phyloP scores from a whole-genome alignment of 495 filamentous ascomycete genomes.

The Friedmanniomyces simplex region DNA sequence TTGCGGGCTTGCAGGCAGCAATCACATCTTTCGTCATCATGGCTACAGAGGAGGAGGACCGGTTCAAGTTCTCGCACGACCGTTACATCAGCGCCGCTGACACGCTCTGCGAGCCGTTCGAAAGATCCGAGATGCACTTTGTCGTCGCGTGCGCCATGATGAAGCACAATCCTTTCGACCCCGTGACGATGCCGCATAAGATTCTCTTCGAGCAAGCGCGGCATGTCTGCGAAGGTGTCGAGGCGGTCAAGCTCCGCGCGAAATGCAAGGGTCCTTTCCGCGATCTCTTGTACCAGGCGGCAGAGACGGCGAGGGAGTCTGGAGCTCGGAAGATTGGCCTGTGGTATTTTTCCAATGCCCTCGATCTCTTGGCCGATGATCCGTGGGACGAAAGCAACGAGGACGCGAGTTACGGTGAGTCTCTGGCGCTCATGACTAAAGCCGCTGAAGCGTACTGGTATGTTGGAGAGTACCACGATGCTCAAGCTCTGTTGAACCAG shows the following conservation, averaged over 20 bases:
- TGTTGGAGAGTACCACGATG: slow-evolving; percentile 54
- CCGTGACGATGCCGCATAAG: slow-evolving; percentile 19
- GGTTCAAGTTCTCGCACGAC: slow-evolving; percentile 69
- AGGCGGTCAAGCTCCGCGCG: slow-evolving; percentile 58
- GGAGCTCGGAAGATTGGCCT: slow-evolving; percentile 69
- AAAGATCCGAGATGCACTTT: slow-evolving; percentile 74
- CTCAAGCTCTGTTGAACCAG: slow-evolving; percentile 50
- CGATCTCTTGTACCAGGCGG: slow-evolving; percentile 63
- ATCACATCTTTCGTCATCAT: slow-evolving; percentile 68
- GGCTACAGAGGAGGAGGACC: slow-evolving; percentile 66
- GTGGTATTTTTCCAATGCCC: slow-evolving; percentile 64
- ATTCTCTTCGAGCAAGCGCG: slow-evolving; percentile 28
- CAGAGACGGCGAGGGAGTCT: slow-evolving; percentile 62
- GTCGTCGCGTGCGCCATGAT: slow-evolving; percentile 69
- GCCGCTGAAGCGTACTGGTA: slow-evolving; percentile 75
- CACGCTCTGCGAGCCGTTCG: slow-evolving; percentile 53
- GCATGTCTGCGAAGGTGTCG: slow-evolving; percentile 63
- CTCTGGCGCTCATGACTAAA: slow-evolving; percentile 58
- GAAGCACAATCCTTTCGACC: slow-evolving; percentile 51
- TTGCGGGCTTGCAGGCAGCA: slow-evolving; percentile 67
- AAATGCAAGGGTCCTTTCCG: slow-evolving; percentile 52
- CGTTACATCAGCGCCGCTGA: slow-evolving; percentile 66
- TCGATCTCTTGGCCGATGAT: slow-evolving; percentile 64
- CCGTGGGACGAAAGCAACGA: slow-evolving; percentile 56
- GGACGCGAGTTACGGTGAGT: slow-evolving; percentile 79